Evolutionary conservation across 2,329 filamentous ascomycete genomes (phyloP).

Genomic region (Volutella citrinella): DNA sequence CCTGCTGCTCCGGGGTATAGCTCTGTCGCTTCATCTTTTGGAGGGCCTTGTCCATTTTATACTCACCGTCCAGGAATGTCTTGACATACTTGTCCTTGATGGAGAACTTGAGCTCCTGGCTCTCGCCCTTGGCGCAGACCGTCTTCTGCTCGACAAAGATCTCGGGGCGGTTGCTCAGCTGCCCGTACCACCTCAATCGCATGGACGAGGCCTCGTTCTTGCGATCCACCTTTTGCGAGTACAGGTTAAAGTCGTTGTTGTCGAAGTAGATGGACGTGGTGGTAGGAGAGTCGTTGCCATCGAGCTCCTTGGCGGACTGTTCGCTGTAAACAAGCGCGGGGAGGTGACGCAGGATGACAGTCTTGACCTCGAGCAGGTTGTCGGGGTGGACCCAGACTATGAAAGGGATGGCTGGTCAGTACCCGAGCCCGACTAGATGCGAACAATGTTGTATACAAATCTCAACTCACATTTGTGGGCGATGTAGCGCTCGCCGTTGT

Average conservation of each 20-base stretch:
- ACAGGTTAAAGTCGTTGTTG: conserved; percentile 79
- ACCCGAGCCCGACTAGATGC: too few relatives aligned
- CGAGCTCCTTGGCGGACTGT: conserved; percentile 76
- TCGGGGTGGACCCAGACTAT: conserved; percentile 92
- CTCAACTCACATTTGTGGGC: conserved; percentile 74
- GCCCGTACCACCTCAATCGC: conserved; percentile 87
- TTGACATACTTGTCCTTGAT: conserved; percentile 96
- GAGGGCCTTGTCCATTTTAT: conserved; percentile 87
- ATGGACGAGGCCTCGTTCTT: conserved; percentile 75
- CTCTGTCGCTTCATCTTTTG: conserved; percentile 81
- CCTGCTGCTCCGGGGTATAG: conserved; percentile 62
- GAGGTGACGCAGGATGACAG: conserved; percentile 84
- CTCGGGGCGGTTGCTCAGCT: conserved; percentile 73
- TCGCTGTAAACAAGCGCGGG: conserved; percentile 93
- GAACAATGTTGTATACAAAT: too few relatives aligned
- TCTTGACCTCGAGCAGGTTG: conserved; percentile 96
- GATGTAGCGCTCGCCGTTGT: conserved; percentile 70
- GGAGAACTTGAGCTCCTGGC: conserved; percentile 73
- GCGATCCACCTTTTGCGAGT: conserved; percentile 78
- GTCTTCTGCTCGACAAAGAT: conserved; percentile 89
- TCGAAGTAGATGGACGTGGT: conserved; percentile 98
- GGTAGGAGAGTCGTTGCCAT: conserved; percentile 78
- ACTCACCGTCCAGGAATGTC: conserved; percentile 80
- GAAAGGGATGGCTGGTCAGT: too few relatives aligned
- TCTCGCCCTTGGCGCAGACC: conserved; percentile 71